Evolutionary conservation across 148 eudicot species (phyloP).

Genomic region (Rhododendron vialii): DNA sequence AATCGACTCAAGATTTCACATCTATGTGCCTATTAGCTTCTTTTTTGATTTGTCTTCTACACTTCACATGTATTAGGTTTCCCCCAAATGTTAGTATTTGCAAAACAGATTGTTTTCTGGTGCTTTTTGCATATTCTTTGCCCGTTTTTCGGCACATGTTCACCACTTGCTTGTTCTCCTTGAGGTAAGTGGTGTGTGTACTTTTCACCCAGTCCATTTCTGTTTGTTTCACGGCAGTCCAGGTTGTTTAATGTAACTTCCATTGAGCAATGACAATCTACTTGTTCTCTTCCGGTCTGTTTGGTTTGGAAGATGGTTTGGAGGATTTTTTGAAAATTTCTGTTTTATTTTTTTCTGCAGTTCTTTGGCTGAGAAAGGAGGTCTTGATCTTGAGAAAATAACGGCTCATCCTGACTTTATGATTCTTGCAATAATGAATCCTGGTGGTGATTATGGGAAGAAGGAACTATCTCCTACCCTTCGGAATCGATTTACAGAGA

Average conservation of each 20-base stretch:
- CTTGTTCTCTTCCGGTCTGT: not conserved
- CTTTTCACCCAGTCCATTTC: not conserved
- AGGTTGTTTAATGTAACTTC: not conserved
- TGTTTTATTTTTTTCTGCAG: constrained; percentile 18
- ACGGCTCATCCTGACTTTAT: constrained; percentile 83
- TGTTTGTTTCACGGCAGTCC: not conserved
- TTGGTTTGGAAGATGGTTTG: no score
- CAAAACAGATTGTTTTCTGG: no score
- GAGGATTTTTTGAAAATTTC: not conserved
- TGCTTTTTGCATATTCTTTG: no score
- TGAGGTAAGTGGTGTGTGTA: not conserved
- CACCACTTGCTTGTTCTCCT: not conserved
- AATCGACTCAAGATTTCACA: no score
- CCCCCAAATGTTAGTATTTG: no score
- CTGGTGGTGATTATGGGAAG: constrained; percentile 97
- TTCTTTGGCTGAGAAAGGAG: constrained; percentile 98
- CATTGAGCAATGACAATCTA: not conserved
- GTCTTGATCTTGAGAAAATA: constrained; percentile 62
- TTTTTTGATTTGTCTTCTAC: no score
- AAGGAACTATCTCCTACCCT: constrained; percentile 97
- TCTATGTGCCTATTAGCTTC: no score
- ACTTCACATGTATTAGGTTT: no score
- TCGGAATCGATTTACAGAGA: constrained; percentile 95
- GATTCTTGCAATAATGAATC: constrained; percentile 96
- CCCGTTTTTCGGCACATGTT: not conserved